Conservation (phyloP, 495 filamentous ascomycete species). For the Annulohypoxylon stygium region DNA sequence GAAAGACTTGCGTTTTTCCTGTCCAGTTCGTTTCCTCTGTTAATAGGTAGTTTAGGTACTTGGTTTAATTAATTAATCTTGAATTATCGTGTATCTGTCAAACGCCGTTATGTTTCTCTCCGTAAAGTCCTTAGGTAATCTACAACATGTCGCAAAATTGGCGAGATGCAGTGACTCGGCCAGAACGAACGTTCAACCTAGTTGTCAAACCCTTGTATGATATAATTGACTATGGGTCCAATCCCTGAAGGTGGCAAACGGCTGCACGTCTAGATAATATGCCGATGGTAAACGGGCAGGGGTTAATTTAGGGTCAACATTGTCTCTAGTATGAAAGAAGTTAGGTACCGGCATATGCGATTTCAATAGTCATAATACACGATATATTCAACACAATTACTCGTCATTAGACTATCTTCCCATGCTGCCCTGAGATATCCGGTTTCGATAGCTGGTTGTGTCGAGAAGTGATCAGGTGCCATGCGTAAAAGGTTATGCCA, state of each 20-base stretch:
- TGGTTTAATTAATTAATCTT: background rate
- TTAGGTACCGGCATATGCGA: background rate
- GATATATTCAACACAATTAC: background rate
- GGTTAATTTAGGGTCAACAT: background rate
- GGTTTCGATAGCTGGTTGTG: background rate
- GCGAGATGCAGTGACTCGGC: background rate
- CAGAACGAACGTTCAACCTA: background rate
- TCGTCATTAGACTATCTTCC: slow-evolving; percentile 11
- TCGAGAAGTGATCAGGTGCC: slow-evolving; percentile 23
- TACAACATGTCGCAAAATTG: background rate
- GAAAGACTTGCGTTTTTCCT: background rate
- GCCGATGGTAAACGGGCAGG: background rate
- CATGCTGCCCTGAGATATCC: slow-evolving; percentile 1
- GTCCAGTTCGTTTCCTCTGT: background rate
- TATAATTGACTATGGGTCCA: too few relatives aligned
- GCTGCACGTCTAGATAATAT: background rate
- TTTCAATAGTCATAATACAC: background rate
- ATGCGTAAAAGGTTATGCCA: slow-evolving; percentile 23
- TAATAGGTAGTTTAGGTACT: background rate
- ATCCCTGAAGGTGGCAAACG: background rate
- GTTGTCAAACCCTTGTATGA: too few relatives aligned
- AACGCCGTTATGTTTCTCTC: background rate
- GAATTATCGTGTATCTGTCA: background rate
- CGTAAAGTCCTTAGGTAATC: background rate
- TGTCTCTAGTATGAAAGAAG: background rate